Percentiles rank a stretch among this genome's conserved stretches.
These are phyloP conservation scores for Phaeotremella skinneri DNA, from an alignment of 768 basidiomycete genomes.

Conservation along the genomic window DNA sequence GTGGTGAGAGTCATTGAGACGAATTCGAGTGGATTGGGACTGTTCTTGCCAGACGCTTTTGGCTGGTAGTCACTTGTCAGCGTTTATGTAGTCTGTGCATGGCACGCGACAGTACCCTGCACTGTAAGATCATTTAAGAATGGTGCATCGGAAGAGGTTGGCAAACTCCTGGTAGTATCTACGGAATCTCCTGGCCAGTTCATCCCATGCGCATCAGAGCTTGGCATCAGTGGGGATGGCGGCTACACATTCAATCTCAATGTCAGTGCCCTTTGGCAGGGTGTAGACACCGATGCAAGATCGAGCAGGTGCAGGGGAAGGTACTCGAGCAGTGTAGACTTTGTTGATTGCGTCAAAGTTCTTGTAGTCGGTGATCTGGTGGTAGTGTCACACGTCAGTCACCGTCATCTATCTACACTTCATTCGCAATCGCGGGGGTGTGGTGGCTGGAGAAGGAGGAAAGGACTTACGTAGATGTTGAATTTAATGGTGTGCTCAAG, in stretches of 20 bases:
- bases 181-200: too few relatives aligned
- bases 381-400: too few relatives aligned
- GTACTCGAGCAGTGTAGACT: conserved; percentile 11
- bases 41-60: conserved; percentile 36
- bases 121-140: too few relatives aligned
- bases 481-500: conserved; percentile 24
- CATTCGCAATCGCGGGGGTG: not conserved
- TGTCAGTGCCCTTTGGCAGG: conserved; percentile 59
- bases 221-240: conserved; percentile 5
- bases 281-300: conserved; percentile 62
- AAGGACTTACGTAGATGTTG: conserved; percentile 20
- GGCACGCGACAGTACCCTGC: too few relatives aligned
- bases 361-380: conserved; percentile 23
- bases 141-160: too few relatives aligned
- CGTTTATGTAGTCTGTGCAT: not conserved
- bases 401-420: not conserved
- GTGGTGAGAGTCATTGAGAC: conserved; percentile 59
- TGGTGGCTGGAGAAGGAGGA: not conserved
- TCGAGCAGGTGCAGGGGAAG: conserved; percentile 56
- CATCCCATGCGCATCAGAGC: too few relatives aligned
- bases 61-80: conserved; percentile 28
- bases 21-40: conserved; percentile 37
- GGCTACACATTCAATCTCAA: conserved; percentile 66
- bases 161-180: not conserved
- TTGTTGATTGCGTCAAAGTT: conserved; percentile 17